phyloP scores from a whole-genome alignment of 2,329 filamentous ascomycete species.

The Gnomoniopsis smithogilvyi region DNA sequence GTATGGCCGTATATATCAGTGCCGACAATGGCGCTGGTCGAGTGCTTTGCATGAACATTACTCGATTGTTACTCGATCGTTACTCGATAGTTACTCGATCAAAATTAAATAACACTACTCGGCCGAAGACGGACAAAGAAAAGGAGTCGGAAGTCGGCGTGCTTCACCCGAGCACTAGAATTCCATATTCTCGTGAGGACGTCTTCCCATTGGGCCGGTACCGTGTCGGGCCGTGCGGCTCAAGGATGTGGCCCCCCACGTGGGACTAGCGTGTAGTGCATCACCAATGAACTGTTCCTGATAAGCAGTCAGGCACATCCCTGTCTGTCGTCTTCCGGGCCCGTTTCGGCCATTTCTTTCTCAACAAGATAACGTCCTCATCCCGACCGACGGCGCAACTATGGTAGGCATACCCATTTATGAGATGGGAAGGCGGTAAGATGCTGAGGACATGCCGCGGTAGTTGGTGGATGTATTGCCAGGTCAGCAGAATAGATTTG shows the following conservation, averaged over 20 bases:
- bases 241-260: neutral
- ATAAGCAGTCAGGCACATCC: conserved; percentile 3
- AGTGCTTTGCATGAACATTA: conserved; percentile 2
- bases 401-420: neutral
- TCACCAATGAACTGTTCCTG: neutral
- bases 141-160: neutral
- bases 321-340: neutral
- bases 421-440: neutral
- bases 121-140: neutral
- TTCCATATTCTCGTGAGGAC: too few species aligned
- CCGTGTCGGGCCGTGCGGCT: neutral
- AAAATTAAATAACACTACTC: neutral
- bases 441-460: neutral
- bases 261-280: neutral
- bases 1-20: too few species aligned
- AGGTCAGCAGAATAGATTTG: too few species aligned
- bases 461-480: neutral
- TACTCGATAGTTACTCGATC: conserved; percentile 17
- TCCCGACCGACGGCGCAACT: neutral
- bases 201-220: neutral
- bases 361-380: neutral
- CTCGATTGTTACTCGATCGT: conserved; percentile 14
- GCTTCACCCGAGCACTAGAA: too few species aligned
- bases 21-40: neutral
- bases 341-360: neutral